phyloP scores from a whole-genome alignment of 176 grass and related monocot species.

The Hsuehochloa calcarea region DNA sequence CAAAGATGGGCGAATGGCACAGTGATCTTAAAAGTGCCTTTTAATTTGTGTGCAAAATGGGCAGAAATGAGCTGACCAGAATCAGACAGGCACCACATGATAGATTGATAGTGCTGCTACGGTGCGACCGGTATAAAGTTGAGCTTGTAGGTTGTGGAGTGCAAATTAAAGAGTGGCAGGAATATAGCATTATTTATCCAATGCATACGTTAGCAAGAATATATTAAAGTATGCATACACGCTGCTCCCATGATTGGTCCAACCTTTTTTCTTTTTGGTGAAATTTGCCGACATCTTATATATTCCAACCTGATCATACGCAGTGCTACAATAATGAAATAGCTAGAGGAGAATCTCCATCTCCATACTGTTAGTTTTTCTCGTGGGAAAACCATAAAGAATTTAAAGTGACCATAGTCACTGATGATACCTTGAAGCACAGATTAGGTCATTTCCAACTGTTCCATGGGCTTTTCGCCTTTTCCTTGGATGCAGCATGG shows the following conservation, averaged over 20 bases:
- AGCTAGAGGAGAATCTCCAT: background rate
- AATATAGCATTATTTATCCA: slow-evolving; percentile 5
- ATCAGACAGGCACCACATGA: background rate
- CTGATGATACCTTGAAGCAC: background rate
- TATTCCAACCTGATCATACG: background rate
- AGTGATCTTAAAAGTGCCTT: slow-evolving; percentile 3
- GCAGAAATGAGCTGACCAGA: slow-evolving; percentile 1
- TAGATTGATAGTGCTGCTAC: background rate
- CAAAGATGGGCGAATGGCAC: background rate
- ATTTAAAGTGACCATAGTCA: background rate
- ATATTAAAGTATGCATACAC: slow-evolving; percentile 4
- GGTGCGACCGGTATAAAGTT: slow-evolving; percentile 21
- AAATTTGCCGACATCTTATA: slow-evolving; percentile 31
- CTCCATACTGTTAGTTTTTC: background rate
- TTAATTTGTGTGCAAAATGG: background rate
- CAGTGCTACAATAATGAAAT: background rate
- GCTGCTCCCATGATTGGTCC: background rate
- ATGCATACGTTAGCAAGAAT: slow-evolving; percentile 17
- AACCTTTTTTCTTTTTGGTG: background rate
- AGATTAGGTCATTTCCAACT: background rate
- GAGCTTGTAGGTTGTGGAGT: background rate
- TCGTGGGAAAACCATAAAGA: background rate
- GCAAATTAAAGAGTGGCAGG: background rate
- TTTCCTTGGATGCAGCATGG: background rate
- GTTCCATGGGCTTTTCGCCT: slow-evolving; percentile 6